These are phyloP conservation scores for Coemansia umbellata DNA, from an alignment of 192 early-diverging fungal species.

Conservation along the genomic window DNA sequence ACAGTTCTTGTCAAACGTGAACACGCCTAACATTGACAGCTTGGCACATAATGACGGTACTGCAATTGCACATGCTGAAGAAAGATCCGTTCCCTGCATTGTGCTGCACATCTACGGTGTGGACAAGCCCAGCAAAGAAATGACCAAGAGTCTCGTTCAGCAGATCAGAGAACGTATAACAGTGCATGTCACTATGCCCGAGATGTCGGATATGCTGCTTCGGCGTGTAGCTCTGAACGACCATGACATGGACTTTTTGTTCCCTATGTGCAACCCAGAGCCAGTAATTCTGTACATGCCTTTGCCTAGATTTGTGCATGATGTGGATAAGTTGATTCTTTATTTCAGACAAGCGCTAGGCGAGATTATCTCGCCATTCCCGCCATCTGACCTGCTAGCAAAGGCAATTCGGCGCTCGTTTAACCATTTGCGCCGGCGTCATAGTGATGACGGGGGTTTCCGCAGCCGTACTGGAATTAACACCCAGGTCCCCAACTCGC, in stretches of 20 bases:
- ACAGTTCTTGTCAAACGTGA: not conserved
- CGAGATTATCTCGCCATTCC: slow-evolving; percentile 35
- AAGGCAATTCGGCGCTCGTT: slow-evolving; percentile 39
- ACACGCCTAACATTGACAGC: slow-evolving; percentile 3
- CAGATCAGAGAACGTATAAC: slow-evolving; percentile 47
- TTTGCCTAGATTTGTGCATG: slow-evolving; percentile 45
- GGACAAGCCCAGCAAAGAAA: slow-evolving; percentile 35
- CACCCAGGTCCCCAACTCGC: slow-evolving; percentile 20
- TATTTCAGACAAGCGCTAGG: slow-evolving; percentile 43
- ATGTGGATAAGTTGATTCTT: slow-evolving; percentile 30
- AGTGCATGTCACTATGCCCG: slow-evolving; percentile 37
- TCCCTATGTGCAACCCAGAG: slow-evolving; percentile 45
- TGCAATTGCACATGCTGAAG: slow-evolving; percentile 7
- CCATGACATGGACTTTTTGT: slow-evolving; percentile 48
- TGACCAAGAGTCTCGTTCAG: slow-evolving; percentile 36
- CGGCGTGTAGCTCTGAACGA: slow-evolving; percentile 37
- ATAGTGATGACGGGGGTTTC: not conserved
- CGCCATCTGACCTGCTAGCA: slow-evolving; percentile 20
- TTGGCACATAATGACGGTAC: too few species aligned
- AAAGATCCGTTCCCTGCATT: slow-evolving; percentile 26
- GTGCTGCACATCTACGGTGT: slow-evolving; percentile 38
- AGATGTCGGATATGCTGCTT: slow-evolving; percentile 43
- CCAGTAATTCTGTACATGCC: slow-evolving; percentile 46
- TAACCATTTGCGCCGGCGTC: slow-evolving; percentile 25
- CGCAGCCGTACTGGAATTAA: slow-evolving; percentile 10